These are phyloP conservation scores for Paraconiothyrium sp. DNA, from an alignment of 2,329 filamentous ascomycete genomes.

Conservation along the genomic window DNA sequence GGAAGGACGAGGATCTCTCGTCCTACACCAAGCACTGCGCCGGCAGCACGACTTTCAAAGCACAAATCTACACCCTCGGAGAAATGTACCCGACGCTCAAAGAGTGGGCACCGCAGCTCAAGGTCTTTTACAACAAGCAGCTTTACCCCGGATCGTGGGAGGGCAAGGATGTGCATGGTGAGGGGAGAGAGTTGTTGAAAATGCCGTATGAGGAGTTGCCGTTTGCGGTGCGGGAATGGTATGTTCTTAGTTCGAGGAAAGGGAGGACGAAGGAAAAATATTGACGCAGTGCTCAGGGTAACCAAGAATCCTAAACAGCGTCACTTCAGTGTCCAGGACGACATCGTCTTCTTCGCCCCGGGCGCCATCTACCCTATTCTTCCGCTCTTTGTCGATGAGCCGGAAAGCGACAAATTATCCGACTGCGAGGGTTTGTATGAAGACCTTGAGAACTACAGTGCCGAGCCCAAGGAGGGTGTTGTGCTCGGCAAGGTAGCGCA, in stretches of 20 bases:
- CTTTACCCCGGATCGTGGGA: constrained; percentile 63
- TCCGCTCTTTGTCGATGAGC: constrained; percentile 60
- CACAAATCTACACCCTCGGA: constrained; percentile 42
- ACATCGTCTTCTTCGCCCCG: constrained; percentile 62
- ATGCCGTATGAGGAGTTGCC: constrained; percentile 60
- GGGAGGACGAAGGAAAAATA: background rate
- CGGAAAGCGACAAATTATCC: constrained; percentile 39
- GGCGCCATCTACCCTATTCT: constrained; percentile 61
- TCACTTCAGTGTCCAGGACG: constrained; percentile 53
- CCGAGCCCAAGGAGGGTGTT: constrained; percentile 40
- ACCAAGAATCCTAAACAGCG: constrained; percentile 55
- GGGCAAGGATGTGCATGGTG: constrained; percentile 62
- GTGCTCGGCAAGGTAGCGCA: constrained; percentile 42
- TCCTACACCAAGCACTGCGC: constrained; percentile 37
- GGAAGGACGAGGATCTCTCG: constrained; percentile 32
- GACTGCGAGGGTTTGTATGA: constrained; percentile 56
- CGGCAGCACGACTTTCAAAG: constrained; percentile 30
- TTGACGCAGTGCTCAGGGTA: constrained; percentile 42
- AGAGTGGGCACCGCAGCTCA: constrained; percentile 43
- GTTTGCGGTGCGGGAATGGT: constrained; percentile 47
- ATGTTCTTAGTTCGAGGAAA: background rate
- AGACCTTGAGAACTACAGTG: constrained; percentile 42
- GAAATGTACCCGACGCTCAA: constrained; percentile 47
- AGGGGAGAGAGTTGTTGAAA: constrained; percentile 58
- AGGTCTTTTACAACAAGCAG: constrained; percentile 49